phyloP scores from a whole-genome alignment of 1,139 yeast genomes.

The Kodamaea sp. region DNA sequence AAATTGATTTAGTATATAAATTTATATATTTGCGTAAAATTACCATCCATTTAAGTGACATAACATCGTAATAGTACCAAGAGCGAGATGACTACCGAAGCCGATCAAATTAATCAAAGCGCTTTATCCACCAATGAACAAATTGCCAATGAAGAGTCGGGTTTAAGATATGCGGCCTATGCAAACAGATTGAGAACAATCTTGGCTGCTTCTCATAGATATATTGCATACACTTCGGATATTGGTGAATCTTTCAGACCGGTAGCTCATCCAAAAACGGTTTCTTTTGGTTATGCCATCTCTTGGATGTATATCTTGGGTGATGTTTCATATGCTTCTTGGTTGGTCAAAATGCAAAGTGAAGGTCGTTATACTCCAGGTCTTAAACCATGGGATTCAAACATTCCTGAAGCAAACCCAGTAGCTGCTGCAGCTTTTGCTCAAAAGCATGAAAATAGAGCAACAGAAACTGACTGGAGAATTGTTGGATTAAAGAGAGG shows the following conservation, averaged over 20 bases:
- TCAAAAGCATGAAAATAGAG: constrained; percentile 20
- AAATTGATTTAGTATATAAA: not conserved
- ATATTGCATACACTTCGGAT: constrained; percentile 84
- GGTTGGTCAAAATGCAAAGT: constrained; percentile 67
- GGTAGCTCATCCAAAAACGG: constrained; percentile 67
- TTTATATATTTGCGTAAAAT: not conserved
- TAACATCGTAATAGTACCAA: not conserved
- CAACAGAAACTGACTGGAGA: constrained; percentile 59
- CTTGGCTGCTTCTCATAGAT: constrained; percentile 71
- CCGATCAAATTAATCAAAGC: constrained; percentile 4
- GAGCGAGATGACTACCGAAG: constrained; percentile 9
- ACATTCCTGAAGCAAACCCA: constrained; percentile 42
- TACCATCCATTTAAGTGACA: not conserved
- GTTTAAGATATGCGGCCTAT: constrained; percentile 75
- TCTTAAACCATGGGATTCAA: constrained; percentile 63
- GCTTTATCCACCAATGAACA: constrained; percentile 13
- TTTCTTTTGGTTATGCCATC: constrained; percentile 64
- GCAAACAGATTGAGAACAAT: constrained; percentile 72
- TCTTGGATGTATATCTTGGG: constrained; percentile 77
- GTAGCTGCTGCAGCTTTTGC: constrained; percentile 35
- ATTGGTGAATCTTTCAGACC: constrained; percentile 90
- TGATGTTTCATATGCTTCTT: constrained; percentile 73
- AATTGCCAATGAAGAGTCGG: constrained; percentile 42
- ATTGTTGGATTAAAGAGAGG: constrained; percentile 65
- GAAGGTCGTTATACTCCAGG: constrained; percentile 65